Evolutionary conservation across 2,329 filamentous ascomycete species (phyloP), one percentile per base, ranked within the genome.

Genomic region (Beauveria asiatica): DNA sequence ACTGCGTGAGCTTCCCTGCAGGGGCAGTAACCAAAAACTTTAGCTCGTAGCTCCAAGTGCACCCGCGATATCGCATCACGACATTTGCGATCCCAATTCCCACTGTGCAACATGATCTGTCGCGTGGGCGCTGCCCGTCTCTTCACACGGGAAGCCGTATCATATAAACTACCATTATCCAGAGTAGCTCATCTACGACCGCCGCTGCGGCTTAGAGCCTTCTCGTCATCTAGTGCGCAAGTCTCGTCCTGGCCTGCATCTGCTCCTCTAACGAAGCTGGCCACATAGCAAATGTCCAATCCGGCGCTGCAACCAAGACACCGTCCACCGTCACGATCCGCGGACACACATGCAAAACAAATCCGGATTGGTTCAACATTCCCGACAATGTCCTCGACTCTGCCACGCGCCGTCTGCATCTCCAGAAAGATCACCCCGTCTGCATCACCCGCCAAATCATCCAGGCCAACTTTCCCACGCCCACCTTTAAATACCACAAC

Each of bases 371-470:
- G 89, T 94, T 88, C 74, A 99, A 99, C 74, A 81, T 89, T 16
- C 86, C 93, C 3, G 68, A 82, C 27, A 88, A 86, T 59, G 92
- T 99, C 64, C 76, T 92, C 52, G 78, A 85, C 23, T 85, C 89
- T 60, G 82, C 95, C 52, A 81, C 85, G 51, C 88, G 91, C 63
- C 85, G 83, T 59, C 80, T 99, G n/a, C 94, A 99, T 74, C 82
- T 96, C n/a, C 86, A 94, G 70, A 83, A 87, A 63, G 87, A 96
- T 73, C 94, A 99, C 70, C 94, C 94, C 25, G 81, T 99, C 41
- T 85, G 84, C 66, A 96, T 97, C 68, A 97, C 94, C 11, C 86
- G 94, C 44, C 85, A 92, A 68, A 87, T 99, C 63, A 95, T 99
- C 70, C 90, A 97, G 76, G 91, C 90, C 59, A 86, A 88, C 63